Evolutionary conservation across 2,329 filamentous ascomycete genomes (phyloP), one percentile per base, ranked within the genome.

Genomic region (Domatiomyces catenatus): DNA sequence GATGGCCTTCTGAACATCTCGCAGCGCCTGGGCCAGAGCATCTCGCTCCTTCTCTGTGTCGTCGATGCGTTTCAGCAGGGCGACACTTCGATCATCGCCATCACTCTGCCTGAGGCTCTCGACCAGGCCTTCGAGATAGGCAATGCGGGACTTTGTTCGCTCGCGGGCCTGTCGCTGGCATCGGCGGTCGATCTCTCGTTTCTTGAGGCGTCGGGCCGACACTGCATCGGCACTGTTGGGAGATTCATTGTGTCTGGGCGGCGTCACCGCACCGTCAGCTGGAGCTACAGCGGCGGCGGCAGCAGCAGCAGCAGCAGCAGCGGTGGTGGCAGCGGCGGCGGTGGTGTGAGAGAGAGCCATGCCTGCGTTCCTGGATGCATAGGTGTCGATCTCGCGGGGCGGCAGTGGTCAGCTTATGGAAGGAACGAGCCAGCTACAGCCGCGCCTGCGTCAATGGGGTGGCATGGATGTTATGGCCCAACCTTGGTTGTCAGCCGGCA

Each of bases 91-190:
- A 8, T 56, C 58, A 36, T 52, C 56, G 24, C 53, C 50, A 50
- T 60, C 58, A 48, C 56, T 51, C 17, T 50, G 54, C 18, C 54
- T 44, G 44, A 58, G 57, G 28, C 58, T 50, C 42, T 60, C 56
- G 8, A 60, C 56, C 8, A 58, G 49, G 5, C 52, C 56, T 49
- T 60, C 58, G 26, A 60, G 55, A 48, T 60, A 57, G 51, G 58
- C 55, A 22, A 60, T 60, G n/a, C 55, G 53, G 32, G 52, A 50
- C 44, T 57, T 57, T 10, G 58, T 60, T n/a, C 58, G 53, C 46
- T 60, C 58, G 42, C 58, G 50, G 48, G 57, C 57, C 51, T 58
- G 56, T 20, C 58, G 58, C 39, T 60, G 58, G 48, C 58, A 60
- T 49, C 52, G 48, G 48, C 58, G 53, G 46, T 60, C 58, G 42